A percentile compares a stretch with the other conserved stretches of the same genome.
These are phyloP conservation scores for Cryphonectria nitschkei DNA, from an alignment of 2,329 filamentous ascomycete species.

Conservation along the genomic window DNA sequence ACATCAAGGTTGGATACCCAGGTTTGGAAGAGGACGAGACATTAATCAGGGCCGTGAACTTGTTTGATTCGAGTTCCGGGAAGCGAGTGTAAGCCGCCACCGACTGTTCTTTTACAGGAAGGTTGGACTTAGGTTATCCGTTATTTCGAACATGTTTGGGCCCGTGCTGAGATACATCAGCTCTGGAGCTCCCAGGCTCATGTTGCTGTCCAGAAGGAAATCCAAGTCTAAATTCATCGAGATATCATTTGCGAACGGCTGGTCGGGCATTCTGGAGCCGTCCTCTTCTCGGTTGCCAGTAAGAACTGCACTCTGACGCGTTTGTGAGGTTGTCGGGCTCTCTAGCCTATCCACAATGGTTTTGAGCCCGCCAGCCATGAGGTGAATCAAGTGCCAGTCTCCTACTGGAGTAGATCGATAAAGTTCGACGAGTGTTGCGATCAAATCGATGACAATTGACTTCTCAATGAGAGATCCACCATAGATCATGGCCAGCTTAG, in stretches of 20 bases:
- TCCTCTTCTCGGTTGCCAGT: neutral
- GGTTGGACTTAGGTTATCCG: neutral
- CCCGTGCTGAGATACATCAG: neutral
- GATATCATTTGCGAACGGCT: neutral
- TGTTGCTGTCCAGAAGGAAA: neutral
- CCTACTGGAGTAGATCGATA: neutral
- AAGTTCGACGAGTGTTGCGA: neutral
- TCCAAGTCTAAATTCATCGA: neutral
- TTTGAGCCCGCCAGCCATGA: neutral
- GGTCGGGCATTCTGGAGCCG: neutral
- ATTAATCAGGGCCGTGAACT: too few species aligned
- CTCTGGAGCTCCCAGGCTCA: neutral
- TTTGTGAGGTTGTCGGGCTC: neutral
- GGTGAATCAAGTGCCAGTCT: neutral
- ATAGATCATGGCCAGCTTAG: slow-evolving; percentile 50
- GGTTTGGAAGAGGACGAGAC: too few species aligned
- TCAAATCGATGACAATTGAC: neutral
- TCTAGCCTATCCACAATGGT: neutral
- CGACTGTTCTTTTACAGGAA: neutral
- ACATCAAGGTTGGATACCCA: too few species aligned
- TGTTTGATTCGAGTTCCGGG: too few species aligned
- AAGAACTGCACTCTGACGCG: neutral
- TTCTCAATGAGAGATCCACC: slow-evolving; percentile 42
- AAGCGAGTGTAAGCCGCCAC: neutral
- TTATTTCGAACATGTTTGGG: neutral